Conservation (phyloP, 2,329 filamentous ascomycete species). For the Epichloe bromicola region DNA sequence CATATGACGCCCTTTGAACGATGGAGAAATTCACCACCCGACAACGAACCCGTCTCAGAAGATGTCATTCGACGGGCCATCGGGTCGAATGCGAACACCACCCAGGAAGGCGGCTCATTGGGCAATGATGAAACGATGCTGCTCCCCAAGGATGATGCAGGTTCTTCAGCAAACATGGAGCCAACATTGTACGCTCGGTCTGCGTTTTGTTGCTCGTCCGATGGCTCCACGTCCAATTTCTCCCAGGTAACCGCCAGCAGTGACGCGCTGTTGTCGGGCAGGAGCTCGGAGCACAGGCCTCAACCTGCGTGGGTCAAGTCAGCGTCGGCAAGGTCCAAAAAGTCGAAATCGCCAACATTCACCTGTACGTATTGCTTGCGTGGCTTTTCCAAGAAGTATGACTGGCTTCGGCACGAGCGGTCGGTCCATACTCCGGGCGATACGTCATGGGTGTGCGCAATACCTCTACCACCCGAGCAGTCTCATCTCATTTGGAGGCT, state of each 20-base stretch:
- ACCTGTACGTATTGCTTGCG: conserved; percentile 26
- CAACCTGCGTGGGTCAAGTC: conserved; percentile 7
- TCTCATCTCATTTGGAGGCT: conserved; percentile 36
- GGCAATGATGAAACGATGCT: background rate
- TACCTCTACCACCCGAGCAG: conserved; percentile 19
- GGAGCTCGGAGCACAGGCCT: conserved; percentile 1
- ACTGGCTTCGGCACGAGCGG: conserved; percentile 35
- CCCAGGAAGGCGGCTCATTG: background rate
- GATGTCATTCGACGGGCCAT: conserved; percentile 25
- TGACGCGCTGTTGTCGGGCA: conserved; percentile 3
- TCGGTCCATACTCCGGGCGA: conserved; percentile 32
- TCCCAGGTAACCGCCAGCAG: conserved; percentile 8
- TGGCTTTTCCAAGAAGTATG: conserved; percentile 26
- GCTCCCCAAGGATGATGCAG: conserved; percentile 14
- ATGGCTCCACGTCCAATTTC: conserved; percentile 7
- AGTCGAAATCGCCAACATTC: conserved; percentile 15
- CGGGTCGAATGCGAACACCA: background rate
- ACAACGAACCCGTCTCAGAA: conserved; percentile 28
- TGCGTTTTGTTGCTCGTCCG: conserved; percentile 10
- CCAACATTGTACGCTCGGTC: conserved; percentile 13
- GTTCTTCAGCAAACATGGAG: conserved; percentile 19
- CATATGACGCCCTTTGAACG: conserved; percentile 34
- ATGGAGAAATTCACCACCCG: conserved; percentile 27
- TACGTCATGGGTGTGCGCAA: conserved; percentile 36
- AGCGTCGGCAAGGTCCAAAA: conserved; percentile 3